Conservation (phyloP, 73 alveolate genomes). For the Paramecium octaurelia region DNA sequence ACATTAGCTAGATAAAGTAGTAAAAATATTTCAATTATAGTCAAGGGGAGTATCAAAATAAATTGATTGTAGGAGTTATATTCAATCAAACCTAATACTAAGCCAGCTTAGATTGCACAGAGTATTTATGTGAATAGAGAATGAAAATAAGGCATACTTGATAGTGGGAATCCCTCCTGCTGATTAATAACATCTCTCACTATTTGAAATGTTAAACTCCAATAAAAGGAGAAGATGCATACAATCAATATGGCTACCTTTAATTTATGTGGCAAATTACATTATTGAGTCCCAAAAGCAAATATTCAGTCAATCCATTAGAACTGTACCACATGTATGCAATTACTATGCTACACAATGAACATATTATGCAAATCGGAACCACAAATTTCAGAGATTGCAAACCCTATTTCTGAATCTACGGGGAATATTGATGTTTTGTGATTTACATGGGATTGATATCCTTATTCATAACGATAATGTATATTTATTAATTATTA, state of each 20-base stretch:
- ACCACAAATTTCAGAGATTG: background rate
- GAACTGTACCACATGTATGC: conserved; percentile 7
- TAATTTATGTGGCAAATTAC: background rate
- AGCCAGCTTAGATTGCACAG: background rate
- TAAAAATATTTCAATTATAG: background rate
- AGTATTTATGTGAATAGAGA: background rate
- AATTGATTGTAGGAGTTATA: background rate
- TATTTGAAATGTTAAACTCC: background rate
- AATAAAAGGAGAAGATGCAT: background rate
- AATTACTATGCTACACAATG: background rate
- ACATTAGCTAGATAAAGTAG: background rate
- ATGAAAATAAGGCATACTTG: background rate
- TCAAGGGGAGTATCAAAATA: background rate
- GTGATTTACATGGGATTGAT: background rate
- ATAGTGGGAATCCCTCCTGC: background rate
- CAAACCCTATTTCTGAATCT: background rate
- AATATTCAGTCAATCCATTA: background rate
- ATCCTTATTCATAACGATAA: background rate
- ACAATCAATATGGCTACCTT: background rate
- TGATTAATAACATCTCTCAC: background rate
- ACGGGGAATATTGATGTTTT: background rate
- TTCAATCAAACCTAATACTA: background rate
- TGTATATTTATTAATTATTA: background rate
- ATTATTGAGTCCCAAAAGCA: background rate
- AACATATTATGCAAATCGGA: background rate